Evolutionary conservation across 495 filamentous ascomycete species (phyloP).

Genomic region (Amphirosellinia nigrospora): DNA sequence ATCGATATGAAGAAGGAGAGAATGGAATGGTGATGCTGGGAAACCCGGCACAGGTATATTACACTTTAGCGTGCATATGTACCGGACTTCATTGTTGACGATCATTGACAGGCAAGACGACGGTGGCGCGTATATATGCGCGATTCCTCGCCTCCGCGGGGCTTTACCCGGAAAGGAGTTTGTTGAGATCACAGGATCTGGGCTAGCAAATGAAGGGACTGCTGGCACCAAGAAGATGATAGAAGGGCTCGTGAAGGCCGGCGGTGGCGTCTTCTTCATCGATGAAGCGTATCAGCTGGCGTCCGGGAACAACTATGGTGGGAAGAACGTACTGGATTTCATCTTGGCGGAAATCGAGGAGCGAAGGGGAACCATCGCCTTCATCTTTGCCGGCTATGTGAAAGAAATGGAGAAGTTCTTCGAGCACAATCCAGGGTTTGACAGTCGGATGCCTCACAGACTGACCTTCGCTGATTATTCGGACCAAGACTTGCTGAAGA

Average conservation of each 20-base stretch:
- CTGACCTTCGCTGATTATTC: constrained; percentile 65
- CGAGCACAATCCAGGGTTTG: constrained; percentile 66
- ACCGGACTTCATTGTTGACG: too few relatives aligned
- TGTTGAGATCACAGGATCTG: too few relatives aligned
- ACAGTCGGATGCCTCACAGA: constrained; percentile 62
- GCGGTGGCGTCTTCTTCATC: constrained; percentile 73
- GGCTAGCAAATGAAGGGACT: constrained; percentile 59
- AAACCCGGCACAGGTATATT: constrained; percentile 71
- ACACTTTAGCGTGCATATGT: constrained; percentile 30
- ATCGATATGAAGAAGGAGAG: constrained; percentile 56
- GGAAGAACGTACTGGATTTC: constrained; percentile 69
- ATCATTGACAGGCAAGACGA: too few relatives aligned
- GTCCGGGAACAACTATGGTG: constrained; percentile 59
- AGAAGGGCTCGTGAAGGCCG: constrained; percentile 54
- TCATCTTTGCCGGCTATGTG: constrained; percentile 67
- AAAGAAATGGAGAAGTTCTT: constrained; percentile 69
- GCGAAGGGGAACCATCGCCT: constrained; percentile 65
- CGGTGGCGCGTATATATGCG: too few relatives aligned
- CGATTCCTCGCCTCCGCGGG: too few relatives aligned
- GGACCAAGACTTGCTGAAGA: constrained; percentile 61
- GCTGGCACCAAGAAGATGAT: constrained; percentile 59
- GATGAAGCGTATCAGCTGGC: constrained; percentile 78
- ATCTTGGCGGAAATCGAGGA: constrained; percentile 77
- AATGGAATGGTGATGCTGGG: constrained; percentile 63
- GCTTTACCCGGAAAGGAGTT: too few relatives aligned